phyloP scores from a whole-genome alignment of 2,329 filamentous ascomycete genomes.

The Colletotrichum cuscutae region DNA sequence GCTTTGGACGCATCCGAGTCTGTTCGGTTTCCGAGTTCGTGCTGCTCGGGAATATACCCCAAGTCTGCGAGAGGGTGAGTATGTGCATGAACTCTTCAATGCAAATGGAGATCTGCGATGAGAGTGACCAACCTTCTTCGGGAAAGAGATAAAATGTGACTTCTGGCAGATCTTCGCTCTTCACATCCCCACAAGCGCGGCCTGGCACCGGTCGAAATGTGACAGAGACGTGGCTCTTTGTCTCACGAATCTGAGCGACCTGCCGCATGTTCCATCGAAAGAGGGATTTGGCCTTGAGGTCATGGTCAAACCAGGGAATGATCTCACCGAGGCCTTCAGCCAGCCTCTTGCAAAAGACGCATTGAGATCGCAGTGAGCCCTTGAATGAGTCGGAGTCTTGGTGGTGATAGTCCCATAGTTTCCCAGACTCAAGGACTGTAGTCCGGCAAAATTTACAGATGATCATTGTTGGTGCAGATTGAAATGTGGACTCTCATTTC shows the following conservation, averaged over 20 bases:
- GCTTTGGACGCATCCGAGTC: neutral
- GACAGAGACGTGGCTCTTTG: neutral
- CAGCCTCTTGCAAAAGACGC: slow-evolving; percentile 18
- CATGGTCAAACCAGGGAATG: neutral
- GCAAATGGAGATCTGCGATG: no score
- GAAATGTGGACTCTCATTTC: neutral
- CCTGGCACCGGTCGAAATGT: neutral
- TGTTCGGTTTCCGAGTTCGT: neutral
- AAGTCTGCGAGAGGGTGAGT: neutral
- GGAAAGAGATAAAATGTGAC: slow-evolving; percentile 4
- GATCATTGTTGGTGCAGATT: neutral
- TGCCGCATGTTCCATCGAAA: slow-evolving; percentile 20
- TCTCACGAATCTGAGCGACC: neutral
- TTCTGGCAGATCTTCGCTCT: slow-evolving; percentile 11
- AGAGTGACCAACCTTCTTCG: neutral
- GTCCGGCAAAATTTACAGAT: slow-evolving; percentile 1
- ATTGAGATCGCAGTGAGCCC: neutral
- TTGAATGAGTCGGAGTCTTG: neutral
- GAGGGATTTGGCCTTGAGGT: neutral
- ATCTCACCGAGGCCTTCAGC: neutral
- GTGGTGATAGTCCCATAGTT: slow-evolving; percentile 15
- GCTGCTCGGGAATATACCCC: neutral
- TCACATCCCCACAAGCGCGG: neutral
- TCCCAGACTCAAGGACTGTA: neutral
- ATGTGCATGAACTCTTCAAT: fast-evolving